phyloP scores from a whole-genome alignment of 176 grass and related monocot genomes.

The Triticum urartu region DNA sequence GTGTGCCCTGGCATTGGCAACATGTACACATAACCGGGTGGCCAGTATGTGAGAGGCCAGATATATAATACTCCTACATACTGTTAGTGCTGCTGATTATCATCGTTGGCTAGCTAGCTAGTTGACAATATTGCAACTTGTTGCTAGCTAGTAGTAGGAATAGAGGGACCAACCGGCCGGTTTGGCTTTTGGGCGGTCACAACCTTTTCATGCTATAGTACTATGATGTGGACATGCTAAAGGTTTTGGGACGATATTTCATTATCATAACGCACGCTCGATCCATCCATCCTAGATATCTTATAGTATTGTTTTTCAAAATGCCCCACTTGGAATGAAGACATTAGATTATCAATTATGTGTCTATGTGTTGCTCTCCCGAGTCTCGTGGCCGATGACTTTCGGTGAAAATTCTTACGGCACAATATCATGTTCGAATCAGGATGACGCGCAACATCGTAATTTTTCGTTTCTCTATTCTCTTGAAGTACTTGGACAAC shows the following conservation, averaged over 20 bases:
- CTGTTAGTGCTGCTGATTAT: neutral
- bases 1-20: neutral
- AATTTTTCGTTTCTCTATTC: neutral
- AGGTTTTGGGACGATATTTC: neutral
- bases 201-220: neutral
- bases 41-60: neutral
- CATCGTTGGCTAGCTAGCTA: neutral
- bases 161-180: neutral
- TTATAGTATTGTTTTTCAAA: neutral
- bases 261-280: neutral
- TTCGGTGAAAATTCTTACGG: neutral
- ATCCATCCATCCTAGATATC: neutral
- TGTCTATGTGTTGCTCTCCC: neutral
- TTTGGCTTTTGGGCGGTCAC: neutral
- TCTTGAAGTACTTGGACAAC: no score
- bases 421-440: neutral
- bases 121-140: neutral
- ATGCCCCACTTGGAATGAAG: neutral
- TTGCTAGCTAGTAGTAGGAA: neutral
- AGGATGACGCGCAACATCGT: neutral
- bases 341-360: neutral
- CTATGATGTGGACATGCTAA: neutral
- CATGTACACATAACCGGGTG: neutral
- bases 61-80: neutral
- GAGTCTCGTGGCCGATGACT: neutral